Evolutionary conservation across 176 grass and related monocot genomes (phyloP).

Genomic region (Carex scoparia): DNA sequence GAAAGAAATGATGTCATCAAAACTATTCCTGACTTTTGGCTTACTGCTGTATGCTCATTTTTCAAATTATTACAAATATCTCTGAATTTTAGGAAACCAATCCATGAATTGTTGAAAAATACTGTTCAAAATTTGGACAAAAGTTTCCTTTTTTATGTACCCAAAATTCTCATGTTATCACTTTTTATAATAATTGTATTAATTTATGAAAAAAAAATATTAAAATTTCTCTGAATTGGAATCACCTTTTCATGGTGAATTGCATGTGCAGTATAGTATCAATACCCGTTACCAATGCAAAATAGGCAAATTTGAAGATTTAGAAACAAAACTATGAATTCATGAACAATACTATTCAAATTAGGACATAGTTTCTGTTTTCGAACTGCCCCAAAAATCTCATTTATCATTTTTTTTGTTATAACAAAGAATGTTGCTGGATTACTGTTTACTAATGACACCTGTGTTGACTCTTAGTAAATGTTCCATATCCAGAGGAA

Average conservation of each 20-base stretch:
- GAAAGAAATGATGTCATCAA: conserved; percentile 63
- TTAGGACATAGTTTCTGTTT: too few species aligned
- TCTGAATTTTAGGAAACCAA: too few species aligned
- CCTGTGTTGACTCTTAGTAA: not conserved
- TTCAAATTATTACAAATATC: not conserved
- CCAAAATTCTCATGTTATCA: too few species aligned
- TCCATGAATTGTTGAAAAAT: too few species aligned
- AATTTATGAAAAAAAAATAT: too few species aligned
- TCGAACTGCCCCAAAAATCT: too few species aligned
- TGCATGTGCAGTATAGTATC: not conserved
- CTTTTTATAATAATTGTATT: too few species aligned
- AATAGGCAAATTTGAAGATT: not conserved
- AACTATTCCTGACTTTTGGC: conserved; percentile 85
- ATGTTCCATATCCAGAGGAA: not conserved
- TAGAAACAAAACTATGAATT: not conserved
- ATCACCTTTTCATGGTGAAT: not conserved
- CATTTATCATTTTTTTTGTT: too few species aligned
- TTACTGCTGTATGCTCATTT: conserved; percentile 55
- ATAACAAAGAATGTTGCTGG: not conserved
- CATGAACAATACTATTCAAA: too few species aligned
- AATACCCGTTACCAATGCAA: not conserved
- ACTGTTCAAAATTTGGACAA: too few species aligned
- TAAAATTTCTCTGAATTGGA: too few species aligned
- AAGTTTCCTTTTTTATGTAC: too few species aligned
- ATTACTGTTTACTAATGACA: not conserved